phyloP scores from a whole-genome alignment of 176 grass and related monocot species.

The Neostapfia colusana region DNA sequence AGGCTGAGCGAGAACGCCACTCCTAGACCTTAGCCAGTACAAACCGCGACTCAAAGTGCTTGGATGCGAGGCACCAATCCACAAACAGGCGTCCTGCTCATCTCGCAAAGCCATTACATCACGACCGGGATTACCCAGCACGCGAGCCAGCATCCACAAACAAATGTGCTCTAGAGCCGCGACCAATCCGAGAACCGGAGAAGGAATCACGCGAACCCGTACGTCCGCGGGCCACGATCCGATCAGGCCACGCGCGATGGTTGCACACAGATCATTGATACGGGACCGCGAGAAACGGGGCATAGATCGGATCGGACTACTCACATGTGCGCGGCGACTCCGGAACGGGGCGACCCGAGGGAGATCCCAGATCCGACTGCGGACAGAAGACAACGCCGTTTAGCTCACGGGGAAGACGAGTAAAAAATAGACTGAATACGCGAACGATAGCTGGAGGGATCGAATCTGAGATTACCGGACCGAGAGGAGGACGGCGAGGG shows the following conservation, averaged over 20 bases:
- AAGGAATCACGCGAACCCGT: not conserved
- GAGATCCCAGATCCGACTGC: constrained; percentile 30
- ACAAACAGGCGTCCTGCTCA: not conserved
- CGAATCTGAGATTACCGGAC: constrained; percentile 38
- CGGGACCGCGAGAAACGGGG: not conserved
- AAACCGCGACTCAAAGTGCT: not conserved
- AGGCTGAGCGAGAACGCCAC: not conserved
- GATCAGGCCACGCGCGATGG: not conserved
- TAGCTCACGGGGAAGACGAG: not conserved
- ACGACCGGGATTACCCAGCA: not conserved
- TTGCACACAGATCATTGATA: not conserved
- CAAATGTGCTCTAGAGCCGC: not conserved
- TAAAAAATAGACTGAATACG: not conserved
- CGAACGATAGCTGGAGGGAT: not conserved
- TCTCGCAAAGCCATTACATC: not conserved
- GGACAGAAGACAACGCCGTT: not conserved
- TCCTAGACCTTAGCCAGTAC: not conserved
- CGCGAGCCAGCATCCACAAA: not conserved
- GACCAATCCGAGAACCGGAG: constrained; percentile 10
- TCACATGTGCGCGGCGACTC: constrained; percentile 40
- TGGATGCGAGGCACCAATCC: not conserved
- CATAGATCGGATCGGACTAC: constrained; percentile 29
- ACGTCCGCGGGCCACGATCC: not conserved
- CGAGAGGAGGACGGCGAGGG: not conserved
- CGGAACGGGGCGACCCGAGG: constrained; percentile 5